Evolutionary conservation across 495 filamentous ascomycete species (phyloP).

Genomic region (Podospora bellae-mahoneyi): DNA sequence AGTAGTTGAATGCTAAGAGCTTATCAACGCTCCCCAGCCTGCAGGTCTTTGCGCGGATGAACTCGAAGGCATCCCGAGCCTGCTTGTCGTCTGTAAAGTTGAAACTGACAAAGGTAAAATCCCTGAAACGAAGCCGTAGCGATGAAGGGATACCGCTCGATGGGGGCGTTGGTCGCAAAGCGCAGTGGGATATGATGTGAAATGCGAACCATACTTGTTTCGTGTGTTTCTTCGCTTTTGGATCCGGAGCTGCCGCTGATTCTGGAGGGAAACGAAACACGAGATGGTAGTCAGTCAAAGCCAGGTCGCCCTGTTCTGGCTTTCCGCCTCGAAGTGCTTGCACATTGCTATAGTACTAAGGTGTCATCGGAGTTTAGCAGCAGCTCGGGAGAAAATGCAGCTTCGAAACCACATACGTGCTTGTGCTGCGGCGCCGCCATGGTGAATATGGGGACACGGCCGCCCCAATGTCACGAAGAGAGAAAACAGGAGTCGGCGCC

Average conservation of each 20-base stretch:
- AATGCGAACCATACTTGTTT: slow-evolving; percentile 91
- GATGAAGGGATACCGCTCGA: slow-evolving; percentile 70
- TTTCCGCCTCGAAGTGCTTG: slow-evolving; percentile 44
- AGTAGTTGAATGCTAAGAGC: slow-evolving; percentile 85
- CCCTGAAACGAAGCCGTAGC: slow-evolving; percentile 83
- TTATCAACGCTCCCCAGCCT: slow-evolving; percentile 80
- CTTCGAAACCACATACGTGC: slow-evolving; percentile 25
- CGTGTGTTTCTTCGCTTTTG: slow-evolving; percentile 41
- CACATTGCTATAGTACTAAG: slow-evolving; percentile 38
- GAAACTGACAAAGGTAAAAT: slow-evolving; percentile 90
- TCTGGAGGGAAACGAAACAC: slow-evolving; percentile 38
- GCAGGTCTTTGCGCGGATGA: slow-evolving; percentile 77
- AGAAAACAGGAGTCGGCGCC: not conserved
- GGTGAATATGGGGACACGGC: slow-evolving; percentile 5
- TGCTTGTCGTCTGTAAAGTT: slow-evolving; percentile 73
- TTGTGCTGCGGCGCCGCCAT: slow-evolving; percentile 35
- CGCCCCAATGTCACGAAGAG: not conserved
- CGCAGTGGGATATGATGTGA: slow-evolving; percentile 78
- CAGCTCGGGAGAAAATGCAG: slow-evolving; percentile 12
- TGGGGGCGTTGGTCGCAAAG: slow-evolving; percentile 65
- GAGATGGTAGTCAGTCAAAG: slow-evolving; percentile 42
- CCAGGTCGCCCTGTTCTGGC: slow-evolving; percentile 41
- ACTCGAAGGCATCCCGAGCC: slow-evolving; percentile 84
- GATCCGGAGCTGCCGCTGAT: slow-evolving; percentile 27
- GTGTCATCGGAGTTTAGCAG: slow-evolving; percentile 22